Conservation (phyloP, 805 yeast species). For the Ogataea pini region DNA sequence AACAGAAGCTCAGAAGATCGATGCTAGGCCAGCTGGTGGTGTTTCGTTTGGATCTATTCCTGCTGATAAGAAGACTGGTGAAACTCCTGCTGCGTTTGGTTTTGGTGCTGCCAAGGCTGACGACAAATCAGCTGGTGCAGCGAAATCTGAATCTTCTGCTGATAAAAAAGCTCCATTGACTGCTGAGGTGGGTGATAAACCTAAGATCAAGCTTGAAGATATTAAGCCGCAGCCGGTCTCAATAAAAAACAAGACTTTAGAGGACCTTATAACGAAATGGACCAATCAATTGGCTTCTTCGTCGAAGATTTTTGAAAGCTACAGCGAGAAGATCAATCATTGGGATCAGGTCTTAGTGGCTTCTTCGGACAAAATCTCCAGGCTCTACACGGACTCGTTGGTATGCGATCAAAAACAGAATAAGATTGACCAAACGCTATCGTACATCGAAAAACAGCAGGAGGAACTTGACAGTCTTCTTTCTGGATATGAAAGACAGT, state of each 20-base stretch:
- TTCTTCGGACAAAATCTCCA: conserved; percentile 82
- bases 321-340: conserved; percentile 69
- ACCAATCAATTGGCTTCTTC: conserved; percentile 78
- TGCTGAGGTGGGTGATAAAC: conserved; percentile 16
- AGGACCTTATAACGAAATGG: conserved; percentile 92
- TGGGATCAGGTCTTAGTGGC: conserved; percentile 87
- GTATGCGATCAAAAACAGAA: conserved; percentile 84
- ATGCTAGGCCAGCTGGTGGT: conserved; percentile 1
- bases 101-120: not conserved
- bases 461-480: conserved; percentile 83
- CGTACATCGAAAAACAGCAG: conserved; percentile 88
- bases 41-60: not conserved
- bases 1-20: conserved; percentile 13
- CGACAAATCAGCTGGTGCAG: not conserved
- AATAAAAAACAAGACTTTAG: conserved; percentile 86
- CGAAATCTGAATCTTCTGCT: not conserved
- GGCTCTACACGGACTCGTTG: conserved; percentile 72
- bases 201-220: conserved; percentile 46
- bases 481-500: conserved; percentile 78
- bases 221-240: conserved; percentile 71
- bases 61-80: not conserved
- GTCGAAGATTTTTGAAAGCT: conserved; percentile 70
- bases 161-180: conserved; percentile 2
- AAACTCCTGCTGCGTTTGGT: not conserved
- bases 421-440: conserved; percentile 82